Base-by-base conservation (phyloP, 2,329 filamentous ascomycete species). In the Malbranchea zuffiana region DNA sequence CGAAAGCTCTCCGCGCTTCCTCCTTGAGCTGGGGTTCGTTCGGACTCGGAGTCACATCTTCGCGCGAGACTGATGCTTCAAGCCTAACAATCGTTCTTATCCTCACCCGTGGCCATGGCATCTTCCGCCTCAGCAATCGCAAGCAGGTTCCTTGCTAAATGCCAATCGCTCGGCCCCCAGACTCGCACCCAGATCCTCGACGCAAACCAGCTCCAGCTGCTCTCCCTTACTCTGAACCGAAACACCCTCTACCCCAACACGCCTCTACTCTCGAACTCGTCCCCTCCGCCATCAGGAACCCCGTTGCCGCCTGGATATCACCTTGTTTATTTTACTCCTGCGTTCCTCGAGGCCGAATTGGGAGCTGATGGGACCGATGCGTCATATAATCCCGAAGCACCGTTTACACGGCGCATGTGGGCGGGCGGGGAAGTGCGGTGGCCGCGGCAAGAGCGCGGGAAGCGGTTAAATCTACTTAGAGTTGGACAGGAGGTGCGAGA, bases 391-490 rank as follows among this genome's bases (percentile, higher is more conserved):
- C 68, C 75, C 0, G 65, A 71, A 0, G 43, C 57, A 3, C 75
- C 75, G 0, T 80, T 78, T 40, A 76, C 73, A 2, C 57, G 75
- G 19, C 64, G 76, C 8, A 80, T 80, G 76, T 80, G 77, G 77
- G 76, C 76, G 0, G 76, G 75, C 1, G 77, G 77, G 0, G 61
- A 64, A 39, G 71, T 80, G 55, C 51, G 53, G 10, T 78, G 74
- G 72, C 49, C 60, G 1, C 52, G 57, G 8, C 41, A 32, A 6
- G 40, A 35, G 3, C 38, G 52, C 12, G 56, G 50, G 5, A 43
- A 53, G 13, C 55, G 56, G 10, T 46, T 52, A 17, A 63, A 67
- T 45, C 44, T 52, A 12, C 51, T 79, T 41, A 58, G 62, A 2
- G 66, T 78, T 1, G 75, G 73, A 1, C 69, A 77, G 43, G 54